Evolutionary conservation across 1,284 basidiomycete species (phyloP).

Genomic region (Nidula niveotomentosa): DNA sequence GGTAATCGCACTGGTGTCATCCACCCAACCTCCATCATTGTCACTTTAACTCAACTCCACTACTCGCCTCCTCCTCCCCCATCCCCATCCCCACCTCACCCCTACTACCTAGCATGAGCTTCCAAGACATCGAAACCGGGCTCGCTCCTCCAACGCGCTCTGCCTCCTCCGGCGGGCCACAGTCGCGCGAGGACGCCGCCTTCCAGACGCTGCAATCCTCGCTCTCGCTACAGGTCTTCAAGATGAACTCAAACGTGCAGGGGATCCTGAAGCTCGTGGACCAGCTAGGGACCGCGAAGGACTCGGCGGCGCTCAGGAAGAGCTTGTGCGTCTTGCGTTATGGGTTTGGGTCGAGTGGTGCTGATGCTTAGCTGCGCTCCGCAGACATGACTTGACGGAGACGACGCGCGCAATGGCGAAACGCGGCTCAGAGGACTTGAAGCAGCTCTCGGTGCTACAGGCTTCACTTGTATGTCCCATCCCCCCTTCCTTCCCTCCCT

Average conservation of each 20-base stretch:
- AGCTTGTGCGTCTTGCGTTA: conserved; percentile 58
- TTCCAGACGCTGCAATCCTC: conserved; percentile 84
- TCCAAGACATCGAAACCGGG: conserved; percentile 77
- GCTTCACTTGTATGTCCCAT: conserved; percentile 51
- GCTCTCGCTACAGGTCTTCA: conserved; percentile 95
- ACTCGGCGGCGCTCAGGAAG: conserved; percentile 76
- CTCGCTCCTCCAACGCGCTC: conserved; percentile 41
- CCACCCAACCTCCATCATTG: too few species aligned
- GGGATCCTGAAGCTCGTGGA: conserved; percentile 93
- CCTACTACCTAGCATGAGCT: conserved; percentile 55
- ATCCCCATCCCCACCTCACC: too few species aligned
- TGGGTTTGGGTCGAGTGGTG: conserved; percentile 1
- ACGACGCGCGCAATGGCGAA: conserved; percentile 94
- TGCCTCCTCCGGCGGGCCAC: conserved; percentile 40
- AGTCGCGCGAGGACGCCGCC: conserved; percentile 65
- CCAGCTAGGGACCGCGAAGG: conserved; percentile 81
- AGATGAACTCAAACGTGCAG: conserved; percentile 97
- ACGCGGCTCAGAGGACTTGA: conserved; percentile 90
- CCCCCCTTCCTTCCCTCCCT: conserved; percentile 1
- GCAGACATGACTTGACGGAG: conserved; percentile 86
- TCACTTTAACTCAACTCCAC: too few species aligned
- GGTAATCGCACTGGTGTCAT: too few species aligned
- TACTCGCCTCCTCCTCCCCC: too few species aligned
- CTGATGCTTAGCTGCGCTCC: not conserved
- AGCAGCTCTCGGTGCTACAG: conserved; percentile 77